These are phyloP conservation scores for Aspergillus homomorphus DNA, from an alignment of 495 filamentous ascomycete genomes.

Conservation along the genomic window DNA sequence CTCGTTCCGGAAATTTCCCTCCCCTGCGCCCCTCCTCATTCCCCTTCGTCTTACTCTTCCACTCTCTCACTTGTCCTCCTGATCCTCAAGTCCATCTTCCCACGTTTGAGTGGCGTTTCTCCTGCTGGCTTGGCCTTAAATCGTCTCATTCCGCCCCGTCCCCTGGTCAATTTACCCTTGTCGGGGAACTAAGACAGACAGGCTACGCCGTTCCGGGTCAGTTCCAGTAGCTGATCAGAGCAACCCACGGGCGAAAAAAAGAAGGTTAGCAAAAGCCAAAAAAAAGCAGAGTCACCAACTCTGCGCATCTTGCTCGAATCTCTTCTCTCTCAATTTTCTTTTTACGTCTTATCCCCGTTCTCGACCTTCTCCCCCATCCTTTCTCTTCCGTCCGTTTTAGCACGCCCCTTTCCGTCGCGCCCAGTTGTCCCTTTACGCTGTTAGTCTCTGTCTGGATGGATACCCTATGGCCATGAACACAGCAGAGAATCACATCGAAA, in stretches of 20 bases:
- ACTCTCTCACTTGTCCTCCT: slow-evolving; percentile 6
- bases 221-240: neutral
- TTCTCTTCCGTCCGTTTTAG: slow-evolving; percentile 8
- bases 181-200: slow-evolving; percentile 1
- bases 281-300: neutral
- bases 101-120: slow-evolving; percentile 17
- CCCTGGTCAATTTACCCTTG: neutral
- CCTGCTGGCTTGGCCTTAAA: neutral
- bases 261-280: neutral
- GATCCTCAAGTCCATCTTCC: neutral
- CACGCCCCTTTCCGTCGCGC: neutral
- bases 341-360: neutral
- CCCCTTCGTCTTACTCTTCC: neutral
- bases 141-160: slow-evolving; percentile 4
- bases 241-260: neutral
- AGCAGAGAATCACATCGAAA: slow-evolving; percentile 32
- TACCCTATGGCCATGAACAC: slow-evolving; percentile 40
- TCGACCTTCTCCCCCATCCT: neutral
- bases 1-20: slow-evolving; percentile 14
- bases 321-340: neutral
- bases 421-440: slow-evolving; percentile 10
- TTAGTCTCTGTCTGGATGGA: slow-evolving; percentile 29
- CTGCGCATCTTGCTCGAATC: neutral
- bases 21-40: slow-evolving; percentile 3
- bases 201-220: neutral